Percentiles rank a stretch among this genome's conserved stretches.
Conservation (phyloP, 1,139 yeast genomes). For the Taiozyma sp. region DNA sequence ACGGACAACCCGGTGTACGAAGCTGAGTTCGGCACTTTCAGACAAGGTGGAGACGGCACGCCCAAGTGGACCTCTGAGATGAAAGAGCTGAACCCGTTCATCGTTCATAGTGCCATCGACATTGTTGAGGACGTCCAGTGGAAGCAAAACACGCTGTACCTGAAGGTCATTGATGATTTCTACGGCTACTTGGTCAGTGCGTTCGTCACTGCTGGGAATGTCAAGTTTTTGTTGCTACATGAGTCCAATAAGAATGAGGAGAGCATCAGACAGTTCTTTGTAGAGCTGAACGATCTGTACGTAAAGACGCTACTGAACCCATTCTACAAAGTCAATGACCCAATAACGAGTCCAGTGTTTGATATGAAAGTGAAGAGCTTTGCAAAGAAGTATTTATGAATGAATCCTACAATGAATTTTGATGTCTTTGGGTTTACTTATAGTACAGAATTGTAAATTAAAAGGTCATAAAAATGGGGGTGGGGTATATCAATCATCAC, state of each 20-base stretch:
- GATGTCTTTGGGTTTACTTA: neutral
- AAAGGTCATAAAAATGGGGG: neutral
- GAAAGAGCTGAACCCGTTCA: slow-evolving; percentile 79
- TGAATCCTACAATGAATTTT: neutral
- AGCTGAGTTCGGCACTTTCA: slow-evolving; percentile 75
- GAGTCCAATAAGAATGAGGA: slow-evolving; percentile 60
- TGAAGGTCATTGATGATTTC: slow-evolving; percentile 80
- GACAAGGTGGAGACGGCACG: slow-evolving; percentile 56
- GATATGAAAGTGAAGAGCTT: slow-evolving; percentile 67
- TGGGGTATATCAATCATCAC: neutral
- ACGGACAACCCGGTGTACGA: slow-evolving; percentile 85
- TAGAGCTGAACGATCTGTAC: slow-evolving; percentile 81
- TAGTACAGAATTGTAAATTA: neutral
- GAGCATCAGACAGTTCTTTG: slow-evolving; percentile 74
- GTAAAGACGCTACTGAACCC: slow-evolving; percentile 85
- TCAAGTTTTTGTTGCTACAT: slow-evolving; percentile 75
- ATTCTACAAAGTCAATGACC: slow-evolving; percentile 71
- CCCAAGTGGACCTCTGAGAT: slow-evolving; percentile 51
- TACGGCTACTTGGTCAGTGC: slow-evolving; percentile 79
- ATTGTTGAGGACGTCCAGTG: slow-evolving; percentile 86
- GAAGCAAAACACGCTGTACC: slow-evolving; percentile 51
- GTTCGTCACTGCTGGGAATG: slow-evolving; percentile 82
- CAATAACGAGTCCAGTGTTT: slow-evolving; percentile 69
- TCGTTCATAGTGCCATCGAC: slow-evolving; percentile 84
- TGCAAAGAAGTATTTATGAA: slow-evolving; percentile 65